Percentiles rank a stretch among this genome's conserved stretches.
These are phyloP conservation scores for Claviceps citrina DNA, from an alignment of 2,329 filamentous ascomycete genomes.

Conservation along the genomic window DNA sequence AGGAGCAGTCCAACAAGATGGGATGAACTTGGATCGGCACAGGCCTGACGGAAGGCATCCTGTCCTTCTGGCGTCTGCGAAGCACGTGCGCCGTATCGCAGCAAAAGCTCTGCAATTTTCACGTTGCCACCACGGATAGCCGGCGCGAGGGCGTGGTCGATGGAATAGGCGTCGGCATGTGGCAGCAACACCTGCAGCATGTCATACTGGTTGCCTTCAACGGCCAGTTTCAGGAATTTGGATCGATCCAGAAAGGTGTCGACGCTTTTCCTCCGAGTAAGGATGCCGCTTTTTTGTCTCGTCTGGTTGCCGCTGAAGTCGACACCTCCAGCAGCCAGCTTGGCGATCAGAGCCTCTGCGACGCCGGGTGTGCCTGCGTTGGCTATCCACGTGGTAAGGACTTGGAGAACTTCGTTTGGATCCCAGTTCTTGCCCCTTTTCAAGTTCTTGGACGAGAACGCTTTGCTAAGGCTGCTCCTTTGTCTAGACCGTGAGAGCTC, in stretches of 20 bases:
- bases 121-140: constrained; percentile 31
- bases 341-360: constrained; percentile 38
- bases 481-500: constrained; percentile 21
- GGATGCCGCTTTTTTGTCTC: constrained; percentile 29
- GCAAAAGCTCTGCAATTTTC: constrained; percentile 30
- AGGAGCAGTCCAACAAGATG: constrained; percentile 33
- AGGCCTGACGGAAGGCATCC: constrained; percentile 38
- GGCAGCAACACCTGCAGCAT: constrained; percentile 39
- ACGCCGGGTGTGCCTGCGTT: constrained; percentile 36
- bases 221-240: constrained; percentile 34
- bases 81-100: constrained; percentile 35
- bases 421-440: constrained; percentile 37
- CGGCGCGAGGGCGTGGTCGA: constrained; percentile 33
- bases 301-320: constrained; percentile 33
- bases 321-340: constrained; percentile 33
- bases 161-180: constrained; percentile 33
- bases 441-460: constrained; percentile 22
- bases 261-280: constrained; percentile 33
- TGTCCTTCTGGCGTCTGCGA: constrained; percentile 33
- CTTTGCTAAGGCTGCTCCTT: constrained; percentile 24
- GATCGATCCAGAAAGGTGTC: constrained; percentile 34
- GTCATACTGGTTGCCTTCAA: constrained; percentile 33
- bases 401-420: constrained; percentile 35
- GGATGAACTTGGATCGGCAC: constrained; percentile 28
- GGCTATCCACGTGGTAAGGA: constrained; percentile 32